Evolutionary conservation across 331 rosid species (phyloP), one percentile per base, ranked within the genome.

Genomic region (Quercus lobata): DNA sequence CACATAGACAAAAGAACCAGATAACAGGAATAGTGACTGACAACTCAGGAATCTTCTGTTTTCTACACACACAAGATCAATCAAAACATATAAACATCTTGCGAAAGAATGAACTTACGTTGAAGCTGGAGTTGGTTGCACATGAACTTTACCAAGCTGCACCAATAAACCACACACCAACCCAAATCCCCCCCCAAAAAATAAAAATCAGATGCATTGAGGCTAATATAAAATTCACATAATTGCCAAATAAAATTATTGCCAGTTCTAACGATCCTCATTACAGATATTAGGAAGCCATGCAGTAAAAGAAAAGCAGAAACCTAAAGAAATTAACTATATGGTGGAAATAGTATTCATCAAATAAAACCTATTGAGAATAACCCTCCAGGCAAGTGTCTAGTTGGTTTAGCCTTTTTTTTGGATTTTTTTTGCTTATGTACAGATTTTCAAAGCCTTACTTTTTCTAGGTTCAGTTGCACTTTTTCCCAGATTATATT

Each of bases 41-140:
- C 10, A 79, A 46, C 18, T 37, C 22, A 78, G n/a, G 25, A 21
- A 17, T 35, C 76, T 18, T 41, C 4, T 37, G 22, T 52, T 58
- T 57, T 27, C 53, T 34, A 12, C 5, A 0, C 46, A 49, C 54
- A 62, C 30, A 80, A 34, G 37, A 27, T 53, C 3, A 2, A 15
- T 4, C 18, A 49, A 11, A 49, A 49, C 4, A 49, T 15, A 49
- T 49, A 49, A 57, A 61, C 19, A 37, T 11, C 34, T 14, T 25
- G 58, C n/a, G 3, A 15, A 57, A 7, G 69, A 34, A 83, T 74
- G 73, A 78, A 86, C 97, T 91, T 89, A 95, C 99, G 84, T 84
- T 29, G 99, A 95, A 85, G 80, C 94, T 62, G 99, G 92, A 83
- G 91, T 89, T 15, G 97, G 89, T 90, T 93, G 97, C 86, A 71